phyloP scores from a whole-genome alignment of 2,329 filamentous ascomycete species.

The Aspergillus costaricaensis region DNA sequence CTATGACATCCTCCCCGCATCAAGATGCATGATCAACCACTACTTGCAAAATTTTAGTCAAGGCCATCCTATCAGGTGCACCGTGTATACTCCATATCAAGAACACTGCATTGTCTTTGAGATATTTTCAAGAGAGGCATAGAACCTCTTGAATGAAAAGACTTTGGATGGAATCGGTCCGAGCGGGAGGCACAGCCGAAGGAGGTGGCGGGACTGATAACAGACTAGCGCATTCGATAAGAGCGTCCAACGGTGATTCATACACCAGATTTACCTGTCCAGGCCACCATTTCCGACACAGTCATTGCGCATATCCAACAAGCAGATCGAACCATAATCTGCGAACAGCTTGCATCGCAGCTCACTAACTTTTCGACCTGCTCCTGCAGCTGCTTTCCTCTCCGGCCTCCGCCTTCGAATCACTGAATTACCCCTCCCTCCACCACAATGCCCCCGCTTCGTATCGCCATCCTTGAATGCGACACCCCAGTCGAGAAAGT shows the following conservation, averaged over 20 bases:
- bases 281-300: background rate
- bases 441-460: conserved; percentile 54
- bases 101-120: background rate
- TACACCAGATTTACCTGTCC: background rate
- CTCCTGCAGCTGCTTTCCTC: background rate
- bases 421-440: background rate
- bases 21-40: background rate
- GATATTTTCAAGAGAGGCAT: background rate
- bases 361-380: background rate
- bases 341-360: background rate
- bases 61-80: background rate
- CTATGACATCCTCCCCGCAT: conserved; percentile 4
- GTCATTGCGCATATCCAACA: background rate
- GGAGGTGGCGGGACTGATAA: no score
- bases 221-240: no score
- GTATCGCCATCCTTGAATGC: conserved; percentile 85
- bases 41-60: background rate
- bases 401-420: background rate
- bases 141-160: background rate
- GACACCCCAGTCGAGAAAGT: conserved; percentile 72
- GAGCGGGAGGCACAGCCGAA: background rate
- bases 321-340: background rate
- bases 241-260: background rate
- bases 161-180: background rate
- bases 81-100: background rate